A percentile compares a stretch with the other conserved stretches of the same genome.
These are phyloP conservation scores for Alnus glutinosa DNA, from an alignment of 306 rosid genomes.

Conservation along the genomic window DNA sequence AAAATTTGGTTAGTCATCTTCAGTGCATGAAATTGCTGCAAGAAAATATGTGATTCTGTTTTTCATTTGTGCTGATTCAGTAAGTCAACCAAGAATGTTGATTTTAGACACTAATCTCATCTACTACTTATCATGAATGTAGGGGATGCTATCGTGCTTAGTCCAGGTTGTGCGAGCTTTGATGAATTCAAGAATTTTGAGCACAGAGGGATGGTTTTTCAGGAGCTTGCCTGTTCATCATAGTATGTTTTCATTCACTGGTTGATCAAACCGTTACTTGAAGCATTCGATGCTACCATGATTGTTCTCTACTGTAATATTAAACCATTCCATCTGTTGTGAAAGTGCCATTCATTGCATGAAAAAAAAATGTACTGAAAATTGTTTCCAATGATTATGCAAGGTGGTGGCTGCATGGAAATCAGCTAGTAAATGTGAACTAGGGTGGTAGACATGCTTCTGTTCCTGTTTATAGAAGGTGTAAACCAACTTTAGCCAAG, in stretches of 20 bases:
- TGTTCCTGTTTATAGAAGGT: too few species aligned
- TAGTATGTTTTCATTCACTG: not conserved
- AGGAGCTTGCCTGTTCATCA: slow-evolving; percentile 29
- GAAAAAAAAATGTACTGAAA: too few species aligned
- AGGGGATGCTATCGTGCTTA: slow-evolving; percentile 36
- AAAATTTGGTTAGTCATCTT: slow-evolving; percentile 23
- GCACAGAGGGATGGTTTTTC: slow-evolving; percentile 40
- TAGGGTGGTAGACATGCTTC: too few species aligned
- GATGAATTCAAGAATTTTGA: slow-evolving; percentile 37
- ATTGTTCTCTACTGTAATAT: too few species aligned
- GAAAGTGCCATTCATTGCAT: too few species aligned
- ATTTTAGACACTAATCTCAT: not conserved
- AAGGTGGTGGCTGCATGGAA: too few species aligned
- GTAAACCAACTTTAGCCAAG: too few species aligned
- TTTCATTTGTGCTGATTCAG: not conserved
- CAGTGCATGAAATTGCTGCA: not conserved
- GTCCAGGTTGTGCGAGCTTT: slow-evolving; percentile 42
- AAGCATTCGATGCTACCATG: too few species aligned
- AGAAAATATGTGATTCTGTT: not conserved
- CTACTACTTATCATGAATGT: not conserved
- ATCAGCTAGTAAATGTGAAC: too few species aligned
- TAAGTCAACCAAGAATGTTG: not conserved
- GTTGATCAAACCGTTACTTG: too few species aligned
- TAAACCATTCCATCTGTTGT: too few species aligned
- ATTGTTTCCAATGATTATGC: too few species aligned